Evolutionary conservation across 768 basidiomycete genomes (phyloP), one percentile per base, ranked within the genome.

Genomic region (Trametes maxima): DNA sequence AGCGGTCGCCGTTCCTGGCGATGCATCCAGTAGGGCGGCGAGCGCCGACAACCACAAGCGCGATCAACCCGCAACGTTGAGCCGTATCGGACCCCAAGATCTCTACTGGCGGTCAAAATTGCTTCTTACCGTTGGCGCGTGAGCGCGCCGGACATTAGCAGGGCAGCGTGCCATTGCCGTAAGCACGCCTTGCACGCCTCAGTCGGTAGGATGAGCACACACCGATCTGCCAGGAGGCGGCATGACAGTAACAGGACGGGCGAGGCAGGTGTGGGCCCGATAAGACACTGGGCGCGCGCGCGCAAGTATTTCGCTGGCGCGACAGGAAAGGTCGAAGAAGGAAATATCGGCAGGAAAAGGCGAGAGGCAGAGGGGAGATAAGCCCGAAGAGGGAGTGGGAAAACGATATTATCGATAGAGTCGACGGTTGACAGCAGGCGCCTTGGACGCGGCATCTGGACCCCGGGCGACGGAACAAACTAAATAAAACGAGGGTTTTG

Each of bases 401-500:
- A 47, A 45, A 36, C 24, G 24, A 21, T 50, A 40, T 12, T 42
- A 44, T 42, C 40, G 40, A 44, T 58, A 58, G 22, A 58, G 40
- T 57, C 36, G 37, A 22, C 14, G 25, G 21, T 52, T 42, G 36
- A 35, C 36, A 47, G 51, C 14, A 50, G 57, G 43, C 57, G 57
- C 57, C 48, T 52, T 48, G 39, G 54, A 21, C 14, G 36, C 56
- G 61, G 68, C 65, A 58, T 66, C 57, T 63, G 54, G 58, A 47
- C 46, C 57, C 63, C 62, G 67, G 28, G 52, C 57, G 46, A 49
- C 54, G 60, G 67, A 53, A 55, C 49, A 60, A 62, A 28, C 53
- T 62, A 55, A 66, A 67, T 65, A 69, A 67, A 67, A 67, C 66
- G 62, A 64, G 65, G 59, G 36, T 53, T 59, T 59, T 59, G 62